These are phyloP conservation scores for Nemophila menziesii DNA, from an alignment of 257 asterid genomes.

Conservation along the genomic window DNA sequence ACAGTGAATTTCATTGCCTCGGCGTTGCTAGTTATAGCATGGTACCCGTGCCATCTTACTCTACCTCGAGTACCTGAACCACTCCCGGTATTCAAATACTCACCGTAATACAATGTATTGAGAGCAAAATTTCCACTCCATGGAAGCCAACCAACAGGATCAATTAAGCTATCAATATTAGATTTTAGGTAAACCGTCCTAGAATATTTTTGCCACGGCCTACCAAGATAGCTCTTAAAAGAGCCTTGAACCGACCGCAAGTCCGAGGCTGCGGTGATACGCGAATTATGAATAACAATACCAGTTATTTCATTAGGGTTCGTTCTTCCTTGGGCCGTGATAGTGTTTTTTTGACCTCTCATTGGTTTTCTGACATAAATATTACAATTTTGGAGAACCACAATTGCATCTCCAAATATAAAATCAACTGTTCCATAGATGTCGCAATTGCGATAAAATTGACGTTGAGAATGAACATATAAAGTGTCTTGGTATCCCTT, in stretches of 20 bases:
- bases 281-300: conserved; percentile 5
- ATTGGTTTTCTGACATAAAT: conserved; percentile 1
- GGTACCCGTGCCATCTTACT: conserved; percentile 2
- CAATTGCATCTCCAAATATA: conserved; percentile 6
- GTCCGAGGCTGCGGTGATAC: neutral
- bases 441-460: conserved; percentile 7
- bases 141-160: conserved; percentile 1
- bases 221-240: neutral
- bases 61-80: conserved; percentile 3
- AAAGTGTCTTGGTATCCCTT: conserved; percentile 9
- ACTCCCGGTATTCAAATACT: conserved; percentile 5
- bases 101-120: conserved; percentile 4
- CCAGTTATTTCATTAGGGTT: conserved; percentile 7
- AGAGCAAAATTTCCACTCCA: conserved; percentile 5
- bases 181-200: neutral
- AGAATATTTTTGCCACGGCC: conserved; percentile 6
- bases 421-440: conserved; percentile 1
- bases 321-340: conserved; percentile 4
- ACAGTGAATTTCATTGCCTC: neutral
- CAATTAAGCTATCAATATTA: conserved; percentile 1
- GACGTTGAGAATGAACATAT: conserved; percentile 6
- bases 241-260: neutral
- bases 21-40: neutral
- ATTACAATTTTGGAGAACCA: conserved; percentile 6
- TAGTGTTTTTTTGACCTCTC: neutral